These are phyloP conservation scores for Euphorbia tirucalli DNA, from an alignment of 345 rosid species.

Conservation along the genomic window DNA sequence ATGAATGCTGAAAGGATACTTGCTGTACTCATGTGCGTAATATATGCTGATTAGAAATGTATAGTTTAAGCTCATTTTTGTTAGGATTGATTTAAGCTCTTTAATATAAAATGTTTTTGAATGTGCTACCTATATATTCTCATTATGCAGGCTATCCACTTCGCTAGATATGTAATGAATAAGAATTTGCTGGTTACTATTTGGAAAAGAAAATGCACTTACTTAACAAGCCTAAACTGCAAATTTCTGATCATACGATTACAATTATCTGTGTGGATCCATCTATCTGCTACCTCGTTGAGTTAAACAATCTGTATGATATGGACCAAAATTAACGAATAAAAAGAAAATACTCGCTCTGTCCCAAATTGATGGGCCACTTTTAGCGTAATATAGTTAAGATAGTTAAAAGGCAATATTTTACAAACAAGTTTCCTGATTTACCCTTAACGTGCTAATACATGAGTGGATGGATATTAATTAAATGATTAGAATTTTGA, in stretches of 20 bases:
- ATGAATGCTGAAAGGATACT: background rate
- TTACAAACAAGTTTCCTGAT: no score
- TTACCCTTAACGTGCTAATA: no score
- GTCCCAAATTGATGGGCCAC: no score
- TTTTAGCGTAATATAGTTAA: no score
- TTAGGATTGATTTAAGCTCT: background rate
- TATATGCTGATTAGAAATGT: background rate
- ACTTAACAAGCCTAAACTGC: no score
- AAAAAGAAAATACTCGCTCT: background rate
- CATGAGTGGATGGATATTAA: no score
- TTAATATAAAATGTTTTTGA: background rate
- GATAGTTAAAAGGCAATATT: no score
- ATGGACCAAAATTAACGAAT: background rate
- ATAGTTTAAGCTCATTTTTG: background rate
- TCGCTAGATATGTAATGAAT: background rate
- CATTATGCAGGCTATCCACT: background rate
- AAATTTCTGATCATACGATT: background rate
- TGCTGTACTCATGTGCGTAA: background rate
- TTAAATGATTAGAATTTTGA: no score
- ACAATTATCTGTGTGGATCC: background rate
- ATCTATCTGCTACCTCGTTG: background rate
- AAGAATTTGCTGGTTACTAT: no score
- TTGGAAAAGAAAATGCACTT: no score
- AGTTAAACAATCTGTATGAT: background rate
- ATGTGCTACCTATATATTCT: background rate